Evolutionary conservation across 1,284 basidiomycete species (phyloP).

Genomic region (Malassezia restricta): DNA sequence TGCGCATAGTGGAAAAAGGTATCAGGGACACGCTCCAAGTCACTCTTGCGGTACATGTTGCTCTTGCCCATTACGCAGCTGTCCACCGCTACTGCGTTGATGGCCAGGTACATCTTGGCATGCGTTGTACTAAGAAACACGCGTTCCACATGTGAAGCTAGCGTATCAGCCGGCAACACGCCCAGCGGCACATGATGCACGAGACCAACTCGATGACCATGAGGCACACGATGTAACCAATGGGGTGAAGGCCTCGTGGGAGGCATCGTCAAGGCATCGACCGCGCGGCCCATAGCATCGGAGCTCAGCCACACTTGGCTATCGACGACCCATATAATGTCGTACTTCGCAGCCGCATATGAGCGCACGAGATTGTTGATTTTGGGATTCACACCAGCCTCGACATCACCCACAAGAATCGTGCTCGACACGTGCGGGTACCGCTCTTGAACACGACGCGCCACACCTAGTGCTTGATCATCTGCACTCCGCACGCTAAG

Average conservation of each 20-base stretch:
- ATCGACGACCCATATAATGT: slow-evolving; percentile 93
- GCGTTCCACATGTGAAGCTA: slow-evolving; percentile 74
- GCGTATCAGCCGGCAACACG: slow-evolving; percentile 51
- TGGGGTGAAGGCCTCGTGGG: slow-evolving; percentile 31
- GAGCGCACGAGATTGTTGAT: slow-evolving; percentile 87
- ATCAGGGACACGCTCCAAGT: slow-evolving; percentile 55
- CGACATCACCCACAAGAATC: slow-evolving; percentile 43
- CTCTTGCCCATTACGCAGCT: slow-evolving; percentile 97
- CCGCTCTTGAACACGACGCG: slow-evolving; percentile 24
- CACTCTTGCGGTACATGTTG: slow-evolving; percentile 80
- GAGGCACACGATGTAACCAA: slow-evolving; percentile 20
- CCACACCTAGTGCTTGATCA: slow-evolving; percentile 35
- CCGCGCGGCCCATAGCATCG: slow-evolving; percentile 71
- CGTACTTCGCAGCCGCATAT: slow-evolving; percentile 63
- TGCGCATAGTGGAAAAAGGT: slow-evolving; percentile 27
- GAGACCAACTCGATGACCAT: slow-evolving; percentile 55
- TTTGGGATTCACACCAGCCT: slow-evolving; percentile 84
- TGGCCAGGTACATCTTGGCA: slow-evolving; percentile 96
- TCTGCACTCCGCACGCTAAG: slow-evolving; percentile 30
- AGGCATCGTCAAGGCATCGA: slow-evolving; percentile 56
- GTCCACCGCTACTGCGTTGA: slow-evolving; percentile 72
- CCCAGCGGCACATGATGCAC: slow-evolving; percentile 95
- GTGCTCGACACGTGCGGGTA: slow-evolving; percentile 30
- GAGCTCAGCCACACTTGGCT: slow-evolving; percentile 72
- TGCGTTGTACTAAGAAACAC: slow-evolving; percentile 94